These are phyloP conservation scores for Suillus occidentalis DNA, from an alignment of 768 basidiomycete species.

Conservation along the genomic window DNA sequence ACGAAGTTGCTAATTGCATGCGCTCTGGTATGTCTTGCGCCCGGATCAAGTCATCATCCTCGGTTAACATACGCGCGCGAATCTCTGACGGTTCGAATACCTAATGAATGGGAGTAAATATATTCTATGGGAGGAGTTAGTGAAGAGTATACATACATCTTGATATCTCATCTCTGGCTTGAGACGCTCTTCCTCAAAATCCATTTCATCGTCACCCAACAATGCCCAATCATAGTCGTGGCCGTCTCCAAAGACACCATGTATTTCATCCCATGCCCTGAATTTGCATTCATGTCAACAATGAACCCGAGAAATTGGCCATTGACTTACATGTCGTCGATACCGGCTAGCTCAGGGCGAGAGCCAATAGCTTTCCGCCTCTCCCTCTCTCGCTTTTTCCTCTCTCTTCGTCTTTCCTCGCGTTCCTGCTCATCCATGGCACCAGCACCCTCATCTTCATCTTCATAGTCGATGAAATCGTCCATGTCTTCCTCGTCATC, in stretches of 20 bases:
- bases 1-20: slow-evolving; percentile 87
- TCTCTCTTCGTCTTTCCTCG: slow-evolving; percentile 70
- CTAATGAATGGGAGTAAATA: slow-evolving; percentile 40
- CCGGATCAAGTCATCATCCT: slow-evolving; percentile 92
- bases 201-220: slow-evolving; percentile 68
- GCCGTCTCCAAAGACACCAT: slow-evolving; percentile 95
- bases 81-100: slow-evolving; percentile 99
- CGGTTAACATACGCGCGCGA: slow-evolving; percentile 81
- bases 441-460: slow-evolving; percentile 80
- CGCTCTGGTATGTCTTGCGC: slow-evolving; percentile 91
- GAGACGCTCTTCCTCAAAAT: slow-evolving; percentile 47
- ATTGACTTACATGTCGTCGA: slow-evolving; percentile 73
- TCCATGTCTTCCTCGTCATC: slow-evolving; percentile 68
- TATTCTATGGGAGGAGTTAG: neutral
- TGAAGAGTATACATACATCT: slow-evolving; percentile 54
- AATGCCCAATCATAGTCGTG: slow-evolving; percentile 96
- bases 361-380: slow-evolving; percentile 64
- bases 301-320: neutral
- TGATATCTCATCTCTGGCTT: slow-evolving; percentile 82
- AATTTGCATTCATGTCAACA: slow-evolving; percentile 16
- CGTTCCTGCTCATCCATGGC: slow-evolving; percentile 75
- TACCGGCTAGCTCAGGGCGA: slow-evolving; percentile 72
- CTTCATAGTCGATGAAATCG: slow-evolving; percentile 77
- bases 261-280: slow-evolving; percentile 94
- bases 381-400: slow-evolving; percentile 60